phyloP scores from a whole-genome alignment of 192 early-diverging fungal genomes.

The Dimargaris xerosporica region DNA sequence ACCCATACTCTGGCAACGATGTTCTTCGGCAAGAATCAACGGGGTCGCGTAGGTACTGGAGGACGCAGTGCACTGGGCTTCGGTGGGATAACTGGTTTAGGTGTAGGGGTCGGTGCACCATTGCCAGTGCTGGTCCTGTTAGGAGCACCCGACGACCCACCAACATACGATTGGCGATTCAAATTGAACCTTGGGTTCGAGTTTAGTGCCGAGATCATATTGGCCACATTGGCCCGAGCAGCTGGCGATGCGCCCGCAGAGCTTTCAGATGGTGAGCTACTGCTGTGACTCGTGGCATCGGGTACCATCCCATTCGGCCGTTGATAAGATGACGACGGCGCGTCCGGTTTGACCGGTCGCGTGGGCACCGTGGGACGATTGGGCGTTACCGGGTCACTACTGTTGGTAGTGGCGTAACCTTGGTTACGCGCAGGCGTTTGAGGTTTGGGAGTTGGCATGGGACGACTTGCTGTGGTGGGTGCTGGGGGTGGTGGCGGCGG shows the following conservation, averaged over 20 bases:
- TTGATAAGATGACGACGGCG: neutral
- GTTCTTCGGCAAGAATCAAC: no score
- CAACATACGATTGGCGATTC: no score
- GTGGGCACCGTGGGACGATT: constrained; percentile 21
- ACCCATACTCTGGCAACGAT: no score
- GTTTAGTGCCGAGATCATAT: constrained; percentile 1
- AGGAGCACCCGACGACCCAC: no score
- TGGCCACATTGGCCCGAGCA: constrained; percentile 11
- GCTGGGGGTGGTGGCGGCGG: constrained; percentile 28
- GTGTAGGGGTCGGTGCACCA: no score
- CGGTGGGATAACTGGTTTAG: no score
- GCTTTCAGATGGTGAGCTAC: neutral
- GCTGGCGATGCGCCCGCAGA: neutral
- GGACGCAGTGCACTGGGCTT: no score
- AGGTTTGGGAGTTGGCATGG: constrained; percentile 16
- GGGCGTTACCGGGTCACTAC: no score
- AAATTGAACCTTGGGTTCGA: constrained; percentile 5
- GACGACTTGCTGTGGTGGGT: constrained; percentile 22
- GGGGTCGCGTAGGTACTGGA: no score
- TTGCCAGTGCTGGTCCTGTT: no score
- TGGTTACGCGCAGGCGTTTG: neutral
- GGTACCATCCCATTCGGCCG: neutral
- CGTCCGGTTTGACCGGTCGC: constrained; percentile 7
- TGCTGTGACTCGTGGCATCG: neutral
- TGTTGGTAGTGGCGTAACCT: no score